A percentile compares a stretch with the other conserved stretches of the same genome.
phyloP scores from a whole-genome alignment of 495 filamentous ascomycete genomes.

The Xylaria longipes region DNA sequence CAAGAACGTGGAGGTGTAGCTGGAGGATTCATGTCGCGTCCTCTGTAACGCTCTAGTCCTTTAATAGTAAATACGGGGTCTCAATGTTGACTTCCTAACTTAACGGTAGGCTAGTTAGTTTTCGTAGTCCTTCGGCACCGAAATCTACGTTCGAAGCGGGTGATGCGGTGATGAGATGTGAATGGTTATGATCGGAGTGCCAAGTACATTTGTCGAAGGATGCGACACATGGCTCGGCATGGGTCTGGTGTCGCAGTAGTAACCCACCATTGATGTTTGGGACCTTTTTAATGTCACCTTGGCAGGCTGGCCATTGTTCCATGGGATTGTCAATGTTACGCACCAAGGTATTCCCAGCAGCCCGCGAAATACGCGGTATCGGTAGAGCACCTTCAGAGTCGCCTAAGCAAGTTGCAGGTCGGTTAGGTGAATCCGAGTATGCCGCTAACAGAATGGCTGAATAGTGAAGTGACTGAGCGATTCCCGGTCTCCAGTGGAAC shows the following conservation, averaged over 20 bases:
- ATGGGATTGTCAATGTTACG: not conserved
- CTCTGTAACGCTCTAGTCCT: constrained; percentile 3
- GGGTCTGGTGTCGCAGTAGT: constrained; percentile 18
- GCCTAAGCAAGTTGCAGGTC: not conserved
- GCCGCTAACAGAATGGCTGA: not conserved
- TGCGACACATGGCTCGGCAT: constrained; percentile 24
- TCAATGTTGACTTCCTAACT: not conserved
- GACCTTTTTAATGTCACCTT: constrained; percentile 29
- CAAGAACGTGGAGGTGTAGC: not conserved
- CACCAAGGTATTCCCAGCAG: not conserved
- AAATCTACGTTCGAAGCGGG: not conserved
- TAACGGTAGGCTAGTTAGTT: not conserved
- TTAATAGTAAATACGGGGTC: not conserved
- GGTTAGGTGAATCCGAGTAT: not conserved
- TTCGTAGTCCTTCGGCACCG: constrained; percentile 1
- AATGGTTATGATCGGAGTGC: not conserved
- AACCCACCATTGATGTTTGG: constrained; percentile 21
- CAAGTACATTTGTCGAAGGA: constrained; percentile 11
- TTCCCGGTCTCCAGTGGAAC: not conserved
- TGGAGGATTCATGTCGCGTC: constrained; percentile 17
- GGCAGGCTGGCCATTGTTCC: not conserved
- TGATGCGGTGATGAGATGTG: not conserved
- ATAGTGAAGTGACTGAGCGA: not conserved
- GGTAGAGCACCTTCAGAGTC: not conserved
- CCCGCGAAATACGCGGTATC: not conserved